phyloP scores from a whole-genome alignment of 2,329 filamentous ascomycete species.

The Teratosphaeria pseudoeucalypti region DNA sequence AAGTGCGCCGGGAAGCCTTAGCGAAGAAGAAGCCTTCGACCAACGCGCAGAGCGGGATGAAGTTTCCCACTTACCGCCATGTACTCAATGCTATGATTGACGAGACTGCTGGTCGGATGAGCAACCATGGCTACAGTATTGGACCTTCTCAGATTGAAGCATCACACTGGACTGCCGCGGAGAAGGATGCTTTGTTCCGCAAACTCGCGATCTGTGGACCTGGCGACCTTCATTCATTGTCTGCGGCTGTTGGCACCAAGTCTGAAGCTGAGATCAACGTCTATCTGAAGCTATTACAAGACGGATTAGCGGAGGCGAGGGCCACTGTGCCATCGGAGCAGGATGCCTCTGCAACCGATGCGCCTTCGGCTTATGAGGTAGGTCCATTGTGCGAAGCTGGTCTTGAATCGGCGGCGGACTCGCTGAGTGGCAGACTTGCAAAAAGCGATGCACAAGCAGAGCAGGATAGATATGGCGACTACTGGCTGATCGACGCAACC shows the following conservation, averaged over 20 bases:
- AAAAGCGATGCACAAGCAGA: constrained; percentile 51
- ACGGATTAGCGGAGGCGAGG: constrained; percentile 33
- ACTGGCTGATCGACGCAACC: constrained; percentile 53
- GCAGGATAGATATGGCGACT: constrained; percentile 47
- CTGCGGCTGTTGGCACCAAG: constrained; percentile 57
- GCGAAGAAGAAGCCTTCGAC: not conserved
- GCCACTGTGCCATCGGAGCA: constrained; percentile 24
- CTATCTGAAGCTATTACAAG: constrained; percentile 55
- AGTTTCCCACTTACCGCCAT: constrained; percentile 30
- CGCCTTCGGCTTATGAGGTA: constrained; percentile 65
- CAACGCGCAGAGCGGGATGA: not conserved
- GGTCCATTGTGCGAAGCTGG: constrained; percentile 52
- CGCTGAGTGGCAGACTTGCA: constrained; percentile 55
- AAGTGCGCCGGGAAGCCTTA: not conserved
- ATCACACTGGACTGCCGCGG: constrained; percentile 56
- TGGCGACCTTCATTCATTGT: constrained; percentile 52
- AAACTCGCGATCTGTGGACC: constrained; percentile 54
- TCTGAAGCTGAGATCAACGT: constrained; percentile 61
- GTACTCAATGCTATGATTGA: constrained; percentile 49
- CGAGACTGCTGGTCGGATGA: constrained; percentile 24
- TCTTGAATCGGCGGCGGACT: constrained; percentile 60
- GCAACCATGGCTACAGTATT: not conserved
- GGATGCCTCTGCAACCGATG: constrained; percentile 41
- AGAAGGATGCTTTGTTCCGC: constrained; percentile 63
- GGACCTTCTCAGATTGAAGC: constrained; percentile 53